Conservation (phyloP, 2,329 filamentous ascomycete species). For the Xylariaceae sp. region DNA sequence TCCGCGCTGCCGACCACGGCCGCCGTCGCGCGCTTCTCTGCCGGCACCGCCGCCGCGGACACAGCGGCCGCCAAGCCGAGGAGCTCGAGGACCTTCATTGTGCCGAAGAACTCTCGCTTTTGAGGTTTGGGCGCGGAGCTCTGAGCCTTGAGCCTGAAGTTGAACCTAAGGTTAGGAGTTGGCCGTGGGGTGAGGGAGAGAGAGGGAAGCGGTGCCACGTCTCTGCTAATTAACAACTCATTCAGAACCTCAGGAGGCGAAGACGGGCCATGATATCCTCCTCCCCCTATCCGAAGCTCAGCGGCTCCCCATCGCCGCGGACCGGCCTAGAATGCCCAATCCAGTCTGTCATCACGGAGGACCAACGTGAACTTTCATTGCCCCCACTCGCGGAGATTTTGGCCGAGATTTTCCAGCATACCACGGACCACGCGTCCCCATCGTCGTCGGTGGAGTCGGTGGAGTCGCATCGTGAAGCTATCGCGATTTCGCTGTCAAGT, state of each 20-base stretch:
- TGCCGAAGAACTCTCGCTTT: not conserved
- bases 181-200: not conserved
- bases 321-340: not conserved
- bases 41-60: conserved; percentile 26
- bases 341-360: not conserved
- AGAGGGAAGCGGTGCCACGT: not conserved
- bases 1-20: conserved; percentile 19
- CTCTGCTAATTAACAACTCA: not conserved
- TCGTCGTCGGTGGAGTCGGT: no score
- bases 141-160: no score
- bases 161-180: not conserved
- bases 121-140: not conserved
- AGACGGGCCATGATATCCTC: not conserved
- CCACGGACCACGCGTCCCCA: no score
- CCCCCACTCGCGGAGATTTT: not conserved
- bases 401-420: not conserved
- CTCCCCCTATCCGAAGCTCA: not conserved
- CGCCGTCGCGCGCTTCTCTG: conserved; percentile 20
- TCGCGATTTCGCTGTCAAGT: not conserved
- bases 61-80: not conserved
- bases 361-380: no score
- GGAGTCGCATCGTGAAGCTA: not conserved
- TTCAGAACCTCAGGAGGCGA: not conserved
- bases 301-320: not conserved
- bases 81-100: not conserved